A percentile compares a stretch with the other conserved stretches of the same genome.
phyloP scores from a whole-genome alignment of 495 filamentous ascomycete species.

The Annulohypoxylon nitens region DNA sequence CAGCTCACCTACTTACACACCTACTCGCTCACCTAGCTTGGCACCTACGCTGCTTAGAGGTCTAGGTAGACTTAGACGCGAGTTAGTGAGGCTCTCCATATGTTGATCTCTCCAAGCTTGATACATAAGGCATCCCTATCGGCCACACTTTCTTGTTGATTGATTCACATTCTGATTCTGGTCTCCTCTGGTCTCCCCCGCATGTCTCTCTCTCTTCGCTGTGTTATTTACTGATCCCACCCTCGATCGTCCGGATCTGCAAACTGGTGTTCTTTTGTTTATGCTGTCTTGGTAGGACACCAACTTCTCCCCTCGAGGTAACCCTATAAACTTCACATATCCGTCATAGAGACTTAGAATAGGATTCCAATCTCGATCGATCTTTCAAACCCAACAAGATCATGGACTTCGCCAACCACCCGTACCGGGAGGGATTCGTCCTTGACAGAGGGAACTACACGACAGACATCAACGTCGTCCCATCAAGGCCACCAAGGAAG shows the following conservation, averaged over 20 bases:
- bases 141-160: constrained; percentile 32
- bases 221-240: constrained; percentile 36
- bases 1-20: background rate
- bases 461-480: constrained; percentile 20
- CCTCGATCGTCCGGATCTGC: constrained; percentile 44
- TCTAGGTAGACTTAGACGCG: constrained; percentile 37
- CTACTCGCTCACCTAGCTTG: background rate
- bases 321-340: constrained; percentile 48
- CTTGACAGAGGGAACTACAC: constrained; percentile 10
- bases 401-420: constrained; percentile 46
- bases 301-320: constrained; percentile 31
- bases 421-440: constrained; percentile 24
- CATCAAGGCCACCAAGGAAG: constrained; percentile 28
- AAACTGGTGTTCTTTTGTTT: constrained; percentile 30
- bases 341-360: constrained; percentile 45
- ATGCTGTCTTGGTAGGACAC: constrained; percentile 37
- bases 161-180: constrained; percentile 46
- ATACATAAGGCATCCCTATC: constrained; percentile 50
- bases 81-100: constrained; percentile 28
- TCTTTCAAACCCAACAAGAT: constrained; percentile 28
- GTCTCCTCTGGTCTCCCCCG: constrained; percentile 31
- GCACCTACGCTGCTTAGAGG: background rate
- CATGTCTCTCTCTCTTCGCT: constrained; percentile 40
- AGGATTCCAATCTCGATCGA: constrained; percentile 34
- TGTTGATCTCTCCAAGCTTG: constrained; percentile 31